These are phyloP conservation scores for Starmerella bombi DNA, from an alignment of 805 yeast genomes.

Conservation along the genomic window DNA sequence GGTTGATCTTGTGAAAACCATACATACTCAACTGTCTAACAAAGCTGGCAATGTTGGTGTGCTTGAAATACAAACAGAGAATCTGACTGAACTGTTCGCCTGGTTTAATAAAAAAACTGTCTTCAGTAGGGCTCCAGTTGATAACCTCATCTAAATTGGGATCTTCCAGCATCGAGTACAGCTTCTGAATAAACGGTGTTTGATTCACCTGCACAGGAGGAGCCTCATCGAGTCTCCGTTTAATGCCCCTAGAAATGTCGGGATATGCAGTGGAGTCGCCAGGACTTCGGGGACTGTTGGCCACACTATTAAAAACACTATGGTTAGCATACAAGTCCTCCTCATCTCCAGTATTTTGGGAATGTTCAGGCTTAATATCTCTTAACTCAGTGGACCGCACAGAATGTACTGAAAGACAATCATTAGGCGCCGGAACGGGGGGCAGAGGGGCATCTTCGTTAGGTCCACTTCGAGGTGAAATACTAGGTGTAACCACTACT, in stretches of 20 bases:
- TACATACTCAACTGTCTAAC: conserved; percentile 93
- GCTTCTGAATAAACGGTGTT: conserved; percentile 71
- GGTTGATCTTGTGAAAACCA: conserved; percentile 65
- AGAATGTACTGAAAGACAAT: too few species aligned
- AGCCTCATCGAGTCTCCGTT: conserved; percentile 1
- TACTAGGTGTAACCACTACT: too few species aligned
- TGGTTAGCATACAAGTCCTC: too few species aligned
- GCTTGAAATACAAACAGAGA: conserved; percentile 64
- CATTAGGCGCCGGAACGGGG: too few species aligned
- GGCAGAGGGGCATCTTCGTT: too few species aligned
- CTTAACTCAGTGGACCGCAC: too few species aligned
- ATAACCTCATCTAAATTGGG: conserved; percentile 55
- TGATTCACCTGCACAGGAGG: conserved; percentile 30
- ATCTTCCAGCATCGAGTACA: conserved; percentile 82
- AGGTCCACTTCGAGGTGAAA: too few species aligned
- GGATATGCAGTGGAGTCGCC: too few species aligned
- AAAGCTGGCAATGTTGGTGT: conserved; percentile 84
- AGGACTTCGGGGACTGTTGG: too few species aligned
- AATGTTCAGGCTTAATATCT: too few species aligned
- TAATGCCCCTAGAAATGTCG: neutral
- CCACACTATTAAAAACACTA: too few species aligned
- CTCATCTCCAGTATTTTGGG: too few species aligned
- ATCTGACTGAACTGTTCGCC: conserved; percentile 78
- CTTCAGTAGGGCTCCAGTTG: conserved; percentile 66
- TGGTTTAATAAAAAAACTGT: conserved; percentile 68